These are phyloP conservation scores for Neurospora crassa DNA, from an alignment of 2,329 filamentous ascomycete genomes.

Conservation along the genomic window DNA sequence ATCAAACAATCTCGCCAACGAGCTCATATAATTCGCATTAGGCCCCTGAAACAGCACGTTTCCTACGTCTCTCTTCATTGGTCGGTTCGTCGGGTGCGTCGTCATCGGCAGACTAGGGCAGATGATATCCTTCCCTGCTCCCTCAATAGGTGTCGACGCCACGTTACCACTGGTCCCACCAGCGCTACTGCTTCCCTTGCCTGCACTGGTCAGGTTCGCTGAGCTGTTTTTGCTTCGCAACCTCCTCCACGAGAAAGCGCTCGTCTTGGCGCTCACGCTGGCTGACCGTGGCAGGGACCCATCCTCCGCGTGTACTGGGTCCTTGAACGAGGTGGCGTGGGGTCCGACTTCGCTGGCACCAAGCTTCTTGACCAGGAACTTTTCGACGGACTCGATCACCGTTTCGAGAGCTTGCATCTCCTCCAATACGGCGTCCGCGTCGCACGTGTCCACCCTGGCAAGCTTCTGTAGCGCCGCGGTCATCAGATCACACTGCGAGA, in stretches of 20 bases:
- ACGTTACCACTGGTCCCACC: constrained; percentile 21
- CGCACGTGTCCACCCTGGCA: constrained; percentile 72
- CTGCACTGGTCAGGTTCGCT: constrained; percentile 46
- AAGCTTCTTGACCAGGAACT: constrained; percentile 67
- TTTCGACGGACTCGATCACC: constrained; percentile 78
- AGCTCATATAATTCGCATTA: constrained; percentile 83
- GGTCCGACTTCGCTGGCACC: constrained; percentile 81
- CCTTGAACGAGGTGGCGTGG: constrained; percentile 67
- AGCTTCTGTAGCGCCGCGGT: constrained; percentile 83
- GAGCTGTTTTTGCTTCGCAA: constrained; percentile 82
- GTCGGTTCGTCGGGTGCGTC: constrained; percentile 50
- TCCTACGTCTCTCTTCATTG: constrained; percentile 60
- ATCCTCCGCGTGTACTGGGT: constrained; percentile 42
- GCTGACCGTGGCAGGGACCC: constrained; percentile 39
- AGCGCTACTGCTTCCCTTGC: constrained; percentile 27
- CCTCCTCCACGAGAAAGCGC: constrained; percentile 81
- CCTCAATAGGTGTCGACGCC: constrained; percentile 23
- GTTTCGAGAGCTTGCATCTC: constrained; percentile 87
- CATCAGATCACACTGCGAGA: constrained; percentile 80
- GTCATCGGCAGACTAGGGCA: constrained; percentile 75
- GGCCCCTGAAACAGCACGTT: constrained; percentile 69
- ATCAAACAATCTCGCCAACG: constrained; percentile 84
- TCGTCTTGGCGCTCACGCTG: constrained; percentile 64
- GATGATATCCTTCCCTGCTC: constrained; percentile 48
- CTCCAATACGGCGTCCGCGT: constrained; percentile 84